phyloP scores from a whole-genome alignment of 805 yeast genomes.

The Candida incommunis region DNA sequence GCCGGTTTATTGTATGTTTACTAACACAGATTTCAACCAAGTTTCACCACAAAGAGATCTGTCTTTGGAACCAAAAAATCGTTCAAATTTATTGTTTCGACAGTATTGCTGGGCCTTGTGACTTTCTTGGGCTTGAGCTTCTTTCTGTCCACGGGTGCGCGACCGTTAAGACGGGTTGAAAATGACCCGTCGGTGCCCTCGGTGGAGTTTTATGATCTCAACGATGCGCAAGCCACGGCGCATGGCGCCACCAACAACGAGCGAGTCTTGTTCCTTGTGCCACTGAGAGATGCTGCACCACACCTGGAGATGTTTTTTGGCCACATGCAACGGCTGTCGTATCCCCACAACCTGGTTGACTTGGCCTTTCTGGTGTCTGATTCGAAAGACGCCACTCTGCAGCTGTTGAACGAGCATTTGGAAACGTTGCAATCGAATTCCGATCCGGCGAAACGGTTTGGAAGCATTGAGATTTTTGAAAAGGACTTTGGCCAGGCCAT shows the following conservation, averaged over 20 bases:
- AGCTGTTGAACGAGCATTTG: constrained; percentile 42
- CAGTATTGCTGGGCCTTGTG: neutral
- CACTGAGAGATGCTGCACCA: constrained; percentile 81
- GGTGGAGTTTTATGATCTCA: constrained; percentile 63
- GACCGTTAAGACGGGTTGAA: neutral
- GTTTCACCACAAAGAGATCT: neutral
- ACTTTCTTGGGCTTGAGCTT: neutral
- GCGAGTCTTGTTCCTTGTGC: constrained; percentile 73
- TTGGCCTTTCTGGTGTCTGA: constrained; percentile 79
- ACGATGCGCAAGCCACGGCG: constrained; percentile 45
- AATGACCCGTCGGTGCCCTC: constrained; percentile 17
- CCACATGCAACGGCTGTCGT: constrained; percentile 65
- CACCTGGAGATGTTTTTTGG: constrained; percentile 83
- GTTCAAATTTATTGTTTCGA: neutral
- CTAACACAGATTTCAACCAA: constrained; percentile 1
- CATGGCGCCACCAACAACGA: constrained; percentile 74
- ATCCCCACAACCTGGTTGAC: constrained; percentile 79
- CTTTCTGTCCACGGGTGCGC: neutral
- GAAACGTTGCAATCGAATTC: constrained; percentile 50
- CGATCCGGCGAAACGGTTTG: constrained; percentile 42
- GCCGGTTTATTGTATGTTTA: neutral
- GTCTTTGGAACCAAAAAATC: neutral
- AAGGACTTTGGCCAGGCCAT: constrained; percentile 90
- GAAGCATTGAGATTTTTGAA: constrained; percentile 69
- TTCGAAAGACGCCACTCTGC: constrained; percentile 79